Base-by-base conservation (phyloP, 2,329 filamentous ascomycete genomes). In the Parafenestella ontariensis region DNA sequence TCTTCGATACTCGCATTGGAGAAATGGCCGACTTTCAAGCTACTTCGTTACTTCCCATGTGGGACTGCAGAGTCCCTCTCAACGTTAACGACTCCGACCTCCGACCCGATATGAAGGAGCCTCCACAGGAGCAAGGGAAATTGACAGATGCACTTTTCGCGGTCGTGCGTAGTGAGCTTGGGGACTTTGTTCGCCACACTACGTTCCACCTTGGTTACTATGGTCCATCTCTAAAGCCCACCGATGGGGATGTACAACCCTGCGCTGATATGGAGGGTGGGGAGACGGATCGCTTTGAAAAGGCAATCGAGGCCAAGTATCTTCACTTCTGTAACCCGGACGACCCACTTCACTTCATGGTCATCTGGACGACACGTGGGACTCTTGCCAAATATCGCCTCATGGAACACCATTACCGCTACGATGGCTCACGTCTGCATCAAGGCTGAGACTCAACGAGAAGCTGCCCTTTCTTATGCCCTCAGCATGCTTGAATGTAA, bases 1-100 rank as follows among this genome's bases (percentile, higher is more conserved):
- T 85, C 2, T 79, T 88, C 8, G 87, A 89, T 55, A 72, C 80
- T 39, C 80, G 83, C 3, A 81, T 77, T 82, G 23, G 77, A 78
- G 17, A 81, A 83, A 41, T 81, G 13, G 79, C 83, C 1, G 83
- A 86, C 59, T 78, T 83, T 52, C 79, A 81, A 7, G 81, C 82
- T 13, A 42, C 57, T 18, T 60, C 78, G 73, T 15, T 78, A 79
- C 23, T 83, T 82, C 69, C 69, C 1, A 62, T 53, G 77, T 70
- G 79, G 70, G 80, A 83, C 61, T 84, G 82, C 76, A 71, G 69
- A 3, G 64, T 79, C 5, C 83, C 83, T 0, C 75, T 79, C 4
- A 83, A 84, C 47, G 71, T 85, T 37, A 79, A 85, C 66, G 84
- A 86, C 60, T 76, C 71, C 34, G 76, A 78, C 29, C 65, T 80